Evolutionary conservation across 2,329 filamentous ascomycete genomes (phyloP).

Genomic region (Dactylellina cionopaga): DNA sequence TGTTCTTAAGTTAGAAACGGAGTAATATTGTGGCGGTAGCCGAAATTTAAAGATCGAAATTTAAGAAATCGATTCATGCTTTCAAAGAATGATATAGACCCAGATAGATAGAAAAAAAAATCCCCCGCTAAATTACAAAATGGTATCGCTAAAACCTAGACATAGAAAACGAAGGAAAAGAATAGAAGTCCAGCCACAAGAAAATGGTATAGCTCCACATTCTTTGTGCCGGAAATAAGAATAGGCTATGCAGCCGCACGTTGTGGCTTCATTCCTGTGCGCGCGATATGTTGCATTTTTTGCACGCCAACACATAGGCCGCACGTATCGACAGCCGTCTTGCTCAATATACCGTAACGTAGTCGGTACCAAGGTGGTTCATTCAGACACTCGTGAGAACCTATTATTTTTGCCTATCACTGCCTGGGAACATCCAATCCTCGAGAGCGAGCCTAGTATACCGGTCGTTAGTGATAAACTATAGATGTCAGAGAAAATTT

Average conservation of each 20-base stretch:
- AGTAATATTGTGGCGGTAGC: no score
- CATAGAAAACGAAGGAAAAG: conserved; percentile 2
- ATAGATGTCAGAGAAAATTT: background rate
- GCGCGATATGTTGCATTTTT: conserved; percentile 45
- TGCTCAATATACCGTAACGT: background rate
- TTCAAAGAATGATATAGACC: conserved; percentile 15
- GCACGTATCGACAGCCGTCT: background rate
- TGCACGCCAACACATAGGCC: conserved; percentile 21
- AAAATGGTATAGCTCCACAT: no score
- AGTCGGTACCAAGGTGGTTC: background rate
- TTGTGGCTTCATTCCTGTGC: background rate
- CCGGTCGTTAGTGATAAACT: conserved; percentile 8
- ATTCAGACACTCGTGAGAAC: background rate
- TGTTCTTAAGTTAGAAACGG: background rate
- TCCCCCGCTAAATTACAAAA: conserved; percentile 39
- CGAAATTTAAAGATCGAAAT: no score
- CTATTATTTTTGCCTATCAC: conserved; percentile 38
- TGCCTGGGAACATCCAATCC: conserved; percentile 50
- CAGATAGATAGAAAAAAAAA: no score
- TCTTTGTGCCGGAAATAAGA: background rate
- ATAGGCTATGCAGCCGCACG: conserved; percentile 23
- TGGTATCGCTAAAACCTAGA: conserved; percentile 36
- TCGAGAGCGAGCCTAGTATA: conserved; percentile 43
- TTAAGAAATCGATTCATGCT: no score
- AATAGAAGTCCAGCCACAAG: background rate